Percentiles rank a stretch among this genome's conserved stretches.
phyloP scores from a whole-genome alignment of 148 eudicot genomes.

The Rhododendron molle region DNA sequence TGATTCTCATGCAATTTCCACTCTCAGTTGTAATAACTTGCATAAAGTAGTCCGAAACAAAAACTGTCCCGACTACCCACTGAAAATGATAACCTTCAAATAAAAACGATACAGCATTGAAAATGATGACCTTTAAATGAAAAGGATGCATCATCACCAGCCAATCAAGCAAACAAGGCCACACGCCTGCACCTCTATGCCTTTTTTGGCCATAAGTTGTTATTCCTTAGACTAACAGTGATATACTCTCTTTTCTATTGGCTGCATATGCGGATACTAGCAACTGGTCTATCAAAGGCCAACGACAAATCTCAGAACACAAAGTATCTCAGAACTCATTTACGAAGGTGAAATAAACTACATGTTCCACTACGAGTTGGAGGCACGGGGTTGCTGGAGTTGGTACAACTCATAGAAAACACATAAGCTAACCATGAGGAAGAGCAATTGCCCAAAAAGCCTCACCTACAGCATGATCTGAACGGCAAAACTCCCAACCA shows the following conservation, averaged over 20 bases:
- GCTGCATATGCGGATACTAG: neutral
- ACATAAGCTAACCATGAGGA: neutral
- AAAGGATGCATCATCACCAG: neutral
- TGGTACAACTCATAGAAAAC: neutral
- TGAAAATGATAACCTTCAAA: neutral
- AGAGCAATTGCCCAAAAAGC: conserved; percentile 11
- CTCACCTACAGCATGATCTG: conserved; percentile 81
- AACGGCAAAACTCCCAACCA: conserved; percentile 94
- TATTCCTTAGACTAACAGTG: neutral
- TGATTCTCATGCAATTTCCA: neutral
- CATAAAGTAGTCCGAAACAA: neutral
- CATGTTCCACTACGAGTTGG: neutral
- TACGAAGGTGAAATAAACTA: neutral
- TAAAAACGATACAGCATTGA: neutral
- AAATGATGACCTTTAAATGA: neutral
- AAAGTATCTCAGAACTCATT: neutral
- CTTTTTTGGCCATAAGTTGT: neutral
- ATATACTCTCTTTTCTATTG: neutral
- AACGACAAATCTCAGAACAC: neutral
- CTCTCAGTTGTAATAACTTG: neutral
- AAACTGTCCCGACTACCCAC: neutral
- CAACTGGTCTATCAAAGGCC: neutral
- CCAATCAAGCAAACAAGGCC: neutral
- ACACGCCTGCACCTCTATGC: neutral
- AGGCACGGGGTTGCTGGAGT: neutral